These are phyloP conservation scores for Debaryomyces coudertii DNA, from an alignment of 1,139 yeast genomes.

Conservation along the genomic window DNA sequence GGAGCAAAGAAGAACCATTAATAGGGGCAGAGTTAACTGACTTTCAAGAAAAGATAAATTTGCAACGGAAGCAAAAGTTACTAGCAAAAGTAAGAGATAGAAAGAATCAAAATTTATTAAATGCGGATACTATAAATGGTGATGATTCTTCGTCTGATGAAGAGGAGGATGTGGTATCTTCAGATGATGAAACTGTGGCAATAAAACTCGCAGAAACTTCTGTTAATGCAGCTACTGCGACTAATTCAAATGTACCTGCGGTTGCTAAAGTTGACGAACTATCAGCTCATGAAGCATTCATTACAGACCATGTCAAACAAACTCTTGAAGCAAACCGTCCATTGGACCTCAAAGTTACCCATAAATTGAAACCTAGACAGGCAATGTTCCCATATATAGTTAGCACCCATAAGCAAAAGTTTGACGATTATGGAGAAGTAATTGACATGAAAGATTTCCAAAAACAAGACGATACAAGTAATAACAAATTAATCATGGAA, in stretches of 20 bases:
- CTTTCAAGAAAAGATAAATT: conserved; percentile 50
- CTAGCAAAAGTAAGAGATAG: conserved; percentile 58
- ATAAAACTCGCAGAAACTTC: conserved; percentile 12
- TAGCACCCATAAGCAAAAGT: conserved; percentile 54
- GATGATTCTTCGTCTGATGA: conserved; percentile 37
- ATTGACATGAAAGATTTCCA: conserved; percentile 68
- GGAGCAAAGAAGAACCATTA: conserved; percentile 53
- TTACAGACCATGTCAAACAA: conserved; percentile 43
- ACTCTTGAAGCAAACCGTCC: conserved; percentile 44
- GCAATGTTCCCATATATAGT: conserved; percentile 76
- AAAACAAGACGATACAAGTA: conserved; percentile 55
- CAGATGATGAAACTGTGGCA: conserved; percentile 16
- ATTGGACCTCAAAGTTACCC: conserved; percentile 67
- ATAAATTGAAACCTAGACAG: conserved; percentile 59
- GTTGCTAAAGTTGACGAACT: conserved; percentile 30
- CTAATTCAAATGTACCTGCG: conserved; percentile 9
- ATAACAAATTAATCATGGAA: conserved; percentile 38
- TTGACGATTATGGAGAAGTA: conserved; percentile 85
- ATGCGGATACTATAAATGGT: conserved; percentile 40
- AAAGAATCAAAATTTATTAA: conserved; percentile 58
- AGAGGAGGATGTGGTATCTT: conserved; percentile 17
- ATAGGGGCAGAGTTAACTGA: conserved; percentile 51
- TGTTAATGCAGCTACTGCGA: conserved; percentile 13
- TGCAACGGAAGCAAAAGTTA: conserved; percentile 47
- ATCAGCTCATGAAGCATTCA: conserved; percentile 45